A percentile compares a stretch with the other conserved stretches of the same genome.
These are phyloP conservation scores for Zygosaccharomyces pseudobailii DNA, from an alignment of 1,139 yeast species.

Conservation along the genomic window DNA sequence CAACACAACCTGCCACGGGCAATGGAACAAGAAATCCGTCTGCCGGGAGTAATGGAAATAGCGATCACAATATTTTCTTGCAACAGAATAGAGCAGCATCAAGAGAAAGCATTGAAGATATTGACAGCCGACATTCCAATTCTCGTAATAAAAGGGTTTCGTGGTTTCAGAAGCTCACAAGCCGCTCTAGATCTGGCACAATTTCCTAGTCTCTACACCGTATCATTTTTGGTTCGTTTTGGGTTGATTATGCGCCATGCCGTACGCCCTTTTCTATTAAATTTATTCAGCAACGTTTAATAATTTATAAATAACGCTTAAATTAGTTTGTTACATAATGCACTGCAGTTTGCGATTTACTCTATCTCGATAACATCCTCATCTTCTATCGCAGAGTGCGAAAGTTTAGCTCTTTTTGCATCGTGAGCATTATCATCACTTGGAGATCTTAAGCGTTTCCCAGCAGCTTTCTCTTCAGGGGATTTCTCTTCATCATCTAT, in stretches of 20 bases:
- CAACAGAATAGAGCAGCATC: background rate
- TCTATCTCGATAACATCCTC: conserved; percentile 14
- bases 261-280: background rate
- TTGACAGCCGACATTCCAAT: conserved; percentile 22
- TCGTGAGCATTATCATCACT: conserved; percentile 9
- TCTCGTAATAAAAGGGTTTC: conserved; percentile 28
- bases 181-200: conserved; percentile 28
- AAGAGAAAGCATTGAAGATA: conserved; percentile 17
- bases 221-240: background rate
- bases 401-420: conserved; percentile 15
- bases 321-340: background rate
- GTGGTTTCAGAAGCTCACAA: conserved; percentile 32
- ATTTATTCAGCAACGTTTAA: background rate
- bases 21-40: background rate
- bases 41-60: background rate
- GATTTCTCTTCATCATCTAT: conserved; percentile 11
- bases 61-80: background rate
- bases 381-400: conserved; percentile 15
- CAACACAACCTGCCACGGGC: background rate
- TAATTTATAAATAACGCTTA: background rate
- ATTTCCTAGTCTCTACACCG: conserved; percentile 2
- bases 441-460: conserved; percentile 3
- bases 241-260: background rate
- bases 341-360: background rate
- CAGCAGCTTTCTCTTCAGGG: background rate